These are phyloP conservation scores for Phytophthora crassamura DNA, from an alignment of 352 stramenopile species.

Conservation along the genomic window DNA sequence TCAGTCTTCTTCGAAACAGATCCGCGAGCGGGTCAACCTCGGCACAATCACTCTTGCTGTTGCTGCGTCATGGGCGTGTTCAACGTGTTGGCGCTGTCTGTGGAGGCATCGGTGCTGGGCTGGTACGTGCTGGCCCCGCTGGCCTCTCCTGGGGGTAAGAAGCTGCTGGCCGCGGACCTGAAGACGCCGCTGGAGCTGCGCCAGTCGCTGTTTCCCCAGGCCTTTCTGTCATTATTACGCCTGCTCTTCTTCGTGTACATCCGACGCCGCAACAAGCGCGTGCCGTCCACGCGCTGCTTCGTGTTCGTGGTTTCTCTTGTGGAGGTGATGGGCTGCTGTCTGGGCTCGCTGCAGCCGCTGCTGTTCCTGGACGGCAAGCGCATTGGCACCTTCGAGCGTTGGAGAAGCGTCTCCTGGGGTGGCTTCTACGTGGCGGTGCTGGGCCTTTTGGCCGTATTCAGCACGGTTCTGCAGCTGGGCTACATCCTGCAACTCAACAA, in stretches of 20 bases:
- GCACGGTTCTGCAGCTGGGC: constrained; percentile 63
- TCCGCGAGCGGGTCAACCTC: too few species aligned
- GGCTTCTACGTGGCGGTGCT: constrained; percentile 64
- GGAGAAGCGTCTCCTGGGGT: constrained; percentile 55
- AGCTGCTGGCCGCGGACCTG: constrained; percentile 51
- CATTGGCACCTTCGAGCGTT: constrained; percentile 53
- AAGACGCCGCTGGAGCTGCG: constrained; percentile 49
- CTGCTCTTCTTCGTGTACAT: constrained; percentile 75
- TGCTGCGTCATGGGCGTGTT: constrained; percentile 63
- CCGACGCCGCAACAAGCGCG: constrained; percentile 69
- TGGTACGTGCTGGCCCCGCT: constrained; percentile 65
- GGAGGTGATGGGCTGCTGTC: constrained; percentile 47
- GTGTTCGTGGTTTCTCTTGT: constrained; percentile 81
- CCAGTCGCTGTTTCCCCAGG: constrained; percentile 73
- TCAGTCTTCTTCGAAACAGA: constrained; percentile 19
- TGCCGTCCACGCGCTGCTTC: constrained; percentile 76
- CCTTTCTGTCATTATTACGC: constrained; percentile 57
- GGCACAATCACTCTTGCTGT: constrained; percentile 13
- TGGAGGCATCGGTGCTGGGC: constrained; percentile 59
- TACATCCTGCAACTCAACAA: constrained; percentile 86
- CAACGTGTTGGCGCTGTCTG: constrained; percentile 63
- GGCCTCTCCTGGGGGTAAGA: constrained; percentile 27
- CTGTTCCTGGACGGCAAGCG: constrained; percentile 61
- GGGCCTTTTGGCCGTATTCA: constrained; percentile 52
- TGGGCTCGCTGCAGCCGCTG: constrained; percentile 69